phyloP scores from a whole-genome alignment of 441 rosid species.

The Populus trichocarpa region DNA sequence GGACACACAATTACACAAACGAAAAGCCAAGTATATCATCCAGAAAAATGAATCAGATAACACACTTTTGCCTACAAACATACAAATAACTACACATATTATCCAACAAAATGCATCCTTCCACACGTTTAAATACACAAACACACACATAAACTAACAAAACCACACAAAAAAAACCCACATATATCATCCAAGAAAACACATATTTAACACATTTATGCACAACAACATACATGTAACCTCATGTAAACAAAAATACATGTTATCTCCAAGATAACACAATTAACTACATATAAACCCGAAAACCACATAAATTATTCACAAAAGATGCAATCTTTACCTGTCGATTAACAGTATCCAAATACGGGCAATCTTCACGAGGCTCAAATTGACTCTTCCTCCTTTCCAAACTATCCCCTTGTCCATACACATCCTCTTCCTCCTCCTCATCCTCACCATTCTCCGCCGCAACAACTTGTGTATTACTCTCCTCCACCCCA shows the following conservation, averaged over 20 bases:
- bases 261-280: neutral
- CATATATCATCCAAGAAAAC: neutral
- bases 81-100: neutral
- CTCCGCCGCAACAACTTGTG: neutral
- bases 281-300: neutral
- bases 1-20: neutral
- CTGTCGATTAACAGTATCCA: slow-evolving; percentile 96
- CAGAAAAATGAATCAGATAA: neutral
- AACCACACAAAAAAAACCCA: neutral
- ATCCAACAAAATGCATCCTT: neutral
- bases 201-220: neutral
- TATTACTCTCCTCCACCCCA: slow-evolving; percentile 16
- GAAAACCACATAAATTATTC: neutral
- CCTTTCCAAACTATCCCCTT: slow-evolving; percentile 26
- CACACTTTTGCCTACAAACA: neutral
- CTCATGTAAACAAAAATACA: neutral
- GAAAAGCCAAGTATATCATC: neutral
- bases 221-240: neutral
- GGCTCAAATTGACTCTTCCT: slow-evolving; percentile 57
- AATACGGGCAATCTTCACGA: slow-evolving; percentile 92
- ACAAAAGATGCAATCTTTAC: slow-evolving; percentile 27
- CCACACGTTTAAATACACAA: neutral
- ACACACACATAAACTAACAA: neutral
- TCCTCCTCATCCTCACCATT: slow-evolving; percentile 34
- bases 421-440: slow-evolving; percentile 29